Percentiles rank a stretch among this genome's conserved stretches.
Evolutionary conservation across 208 protist species (phyloP).

Genomic region (Strigomonas culicis): DNA sequence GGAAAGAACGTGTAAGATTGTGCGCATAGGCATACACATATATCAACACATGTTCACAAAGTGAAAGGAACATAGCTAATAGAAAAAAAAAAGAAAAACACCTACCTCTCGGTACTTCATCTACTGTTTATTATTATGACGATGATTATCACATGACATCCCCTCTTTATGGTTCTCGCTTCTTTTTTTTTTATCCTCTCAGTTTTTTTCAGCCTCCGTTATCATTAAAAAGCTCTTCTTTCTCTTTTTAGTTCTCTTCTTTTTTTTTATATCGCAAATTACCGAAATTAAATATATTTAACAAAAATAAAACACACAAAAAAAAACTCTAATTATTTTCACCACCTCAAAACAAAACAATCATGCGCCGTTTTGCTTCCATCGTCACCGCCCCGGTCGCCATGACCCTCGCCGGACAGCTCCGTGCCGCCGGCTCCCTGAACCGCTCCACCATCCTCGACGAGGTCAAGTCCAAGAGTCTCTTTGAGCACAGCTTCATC

Average conservation of each 20-base stretch:
- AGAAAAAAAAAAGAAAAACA: constrained; percentile 8
- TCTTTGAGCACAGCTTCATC: constrained; percentile 46
- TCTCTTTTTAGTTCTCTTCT: neutral
- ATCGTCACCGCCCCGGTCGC: constrained; percentile 8
- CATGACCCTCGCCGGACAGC: neutral
- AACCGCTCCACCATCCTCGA: constrained; percentile 28
- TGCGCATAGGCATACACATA: no score
- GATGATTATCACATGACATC: neutral
- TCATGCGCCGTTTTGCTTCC: constrained; percentile 33
- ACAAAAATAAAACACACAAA: constrained; percentile 2
- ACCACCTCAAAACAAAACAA: constrained; percentile 10
- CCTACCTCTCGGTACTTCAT: neutral
- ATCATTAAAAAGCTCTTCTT: neutral
- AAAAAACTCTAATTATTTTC: constrained; percentile 4
- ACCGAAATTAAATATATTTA: neutral
- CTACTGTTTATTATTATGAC: neutral
- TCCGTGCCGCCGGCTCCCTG: constrained; percentile 6
- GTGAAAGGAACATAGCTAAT: constrained; percentile 3
- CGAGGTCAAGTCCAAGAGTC: constrained; percentile 24
- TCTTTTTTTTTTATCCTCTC: constrained; percentile 7
- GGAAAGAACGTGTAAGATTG: no score
- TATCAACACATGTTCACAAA: neutral
- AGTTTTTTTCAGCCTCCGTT: neutral
- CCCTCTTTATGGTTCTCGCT: neutral
- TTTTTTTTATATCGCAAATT: neutral